Evolutionary conservation across 1,139 yeast species (phyloP).

Genomic region (Suhomyces bribrorum): DNA sequence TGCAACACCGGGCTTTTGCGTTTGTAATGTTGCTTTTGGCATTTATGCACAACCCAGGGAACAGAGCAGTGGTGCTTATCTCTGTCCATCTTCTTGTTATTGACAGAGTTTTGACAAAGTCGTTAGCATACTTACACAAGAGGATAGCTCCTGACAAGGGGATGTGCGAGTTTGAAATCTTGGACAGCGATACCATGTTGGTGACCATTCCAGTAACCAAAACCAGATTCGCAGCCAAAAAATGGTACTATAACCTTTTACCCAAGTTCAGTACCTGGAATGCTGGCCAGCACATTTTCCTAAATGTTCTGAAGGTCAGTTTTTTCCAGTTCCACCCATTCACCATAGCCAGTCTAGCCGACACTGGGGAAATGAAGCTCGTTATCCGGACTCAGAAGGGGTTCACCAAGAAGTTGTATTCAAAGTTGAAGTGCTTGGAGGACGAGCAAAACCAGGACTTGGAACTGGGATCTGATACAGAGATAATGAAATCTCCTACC

Average conservation of each 20-base stretch:
- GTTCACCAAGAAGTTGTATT: constrained; percentile 41
- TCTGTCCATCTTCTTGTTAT: constrained; percentile 48
- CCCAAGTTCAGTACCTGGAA: constrained; percentile 48
- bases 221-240: constrained; percentile 18
- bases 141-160: constrained; percentile 43
- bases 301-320: constrained; percentile 41
- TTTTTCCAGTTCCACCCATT: constrained; percentile 50
- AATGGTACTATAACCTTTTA: constrained; percentile 34
- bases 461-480: neutral
- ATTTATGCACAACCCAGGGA: constrained; percentile 43
- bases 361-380: constrained; percentile 39
- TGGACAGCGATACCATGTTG: constrained; percentile 45
- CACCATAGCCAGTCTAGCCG: constrained; percentile 43
- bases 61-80: constrained; percentile 37
- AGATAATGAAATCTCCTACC: neutral
- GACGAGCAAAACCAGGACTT: constrained; percentile 7
- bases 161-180: constrained; percentile 37
- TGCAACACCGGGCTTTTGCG: constrained; percentile 45
- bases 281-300: constrained; percentile 49
- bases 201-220: constrained; percentile 37
- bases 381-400: constrained; percentile 45
- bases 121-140: constrained; percentile 34
- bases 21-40: constrained; percentile 47
- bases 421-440: constrained; percentile 24
- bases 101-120: constrained; percentile 41